Base-by-base conservation (phyloP, 2,329 filamentous ascomycete species). In the Fusarium sp. region DNA sequence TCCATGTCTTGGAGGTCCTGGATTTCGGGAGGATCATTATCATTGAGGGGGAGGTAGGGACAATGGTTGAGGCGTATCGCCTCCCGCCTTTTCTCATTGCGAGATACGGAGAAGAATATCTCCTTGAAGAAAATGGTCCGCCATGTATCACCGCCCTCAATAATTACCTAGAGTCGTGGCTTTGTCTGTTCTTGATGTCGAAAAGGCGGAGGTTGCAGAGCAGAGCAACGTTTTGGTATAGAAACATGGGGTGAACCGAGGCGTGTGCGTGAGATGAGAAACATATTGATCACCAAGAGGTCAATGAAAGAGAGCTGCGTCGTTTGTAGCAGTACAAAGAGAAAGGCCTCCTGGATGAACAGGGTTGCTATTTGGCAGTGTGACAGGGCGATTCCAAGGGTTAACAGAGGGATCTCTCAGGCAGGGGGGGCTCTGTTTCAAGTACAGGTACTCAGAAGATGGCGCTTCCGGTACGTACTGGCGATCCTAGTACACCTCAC, bases 21-120 rank as follows among this genome's bases (percentile, higher is more conserved):
- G 72, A 63, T 68, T 69, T 69, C 58, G 68, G 58, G 47, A 71
- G 44, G 33, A 62, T 58, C 54, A 71, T 53, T 51, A 71, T 60
- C 63, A 67, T 57, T 48, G 68, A 71, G 68, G 68, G 68, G 68
- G 63, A 44, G 28, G 33, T 26, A 66, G 61, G 71, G 60, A 75
- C 72, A 62, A 61, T 50, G 56, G 69, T 44, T 71, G 66, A 72
- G 69, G 71, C 57, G 63, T 71, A 53, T 70, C 53, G 61, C 70
- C 72, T 71, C 72, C 68, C 56, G 53, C 57, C 62, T 55, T 36
- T 45, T 41, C 26, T 28, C 33, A 39, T 38, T 38, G 33, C 20
- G 33, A 39, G 50, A 30, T 54, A 39, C 26, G 35, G 26, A 36
- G 16, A 28, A 42, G 16, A 57, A 26, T 65, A 33, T 22, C 58